Conservation (phyloP, 208 protist species). For the Trypanosoma cruzi region DNA sequence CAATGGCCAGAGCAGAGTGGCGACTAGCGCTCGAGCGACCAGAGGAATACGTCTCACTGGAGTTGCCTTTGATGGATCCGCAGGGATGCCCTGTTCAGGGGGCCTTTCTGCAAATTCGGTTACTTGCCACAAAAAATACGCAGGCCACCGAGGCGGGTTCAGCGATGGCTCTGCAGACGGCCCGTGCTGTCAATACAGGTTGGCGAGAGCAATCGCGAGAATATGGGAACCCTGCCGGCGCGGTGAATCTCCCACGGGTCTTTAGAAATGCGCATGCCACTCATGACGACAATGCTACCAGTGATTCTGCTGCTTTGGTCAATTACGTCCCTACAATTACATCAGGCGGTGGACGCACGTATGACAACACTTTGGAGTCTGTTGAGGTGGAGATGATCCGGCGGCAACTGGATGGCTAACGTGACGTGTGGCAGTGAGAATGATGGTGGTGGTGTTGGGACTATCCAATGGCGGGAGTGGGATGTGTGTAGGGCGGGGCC, state of each 20-base stretch:
- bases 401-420: conserved; percentile 28
- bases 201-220: not conserved
- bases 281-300: not conserved
- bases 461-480: not conserved
- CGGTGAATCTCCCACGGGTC: not conserved
- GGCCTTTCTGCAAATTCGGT: conserved; percentile 54
- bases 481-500: not conserved
- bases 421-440: not conserved
- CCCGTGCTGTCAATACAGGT: not conserved
- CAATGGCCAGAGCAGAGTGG: conserved; percentile 78
- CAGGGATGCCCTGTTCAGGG: conserved; percentile 45
- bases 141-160: not conserved
- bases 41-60: conserved; percentile 38
- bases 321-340: not conserved
- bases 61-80: conserved; percentile 56
- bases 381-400: conserved; percentile 78
- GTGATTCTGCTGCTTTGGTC: not conserved
- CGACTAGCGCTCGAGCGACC: conserved; percentile 45
- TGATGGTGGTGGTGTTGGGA: not conserved
- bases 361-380: conserved; percentile 14
- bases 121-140: conserved; percentile 43
- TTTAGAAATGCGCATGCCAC: not conserved
- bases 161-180: not conserved
- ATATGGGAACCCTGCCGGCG: not conserved
- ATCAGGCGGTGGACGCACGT: not conserved